Conservation (phyloP, 2,329 filamentous ascomycete species). For the Emergomyces pasteurianus region DNA sequence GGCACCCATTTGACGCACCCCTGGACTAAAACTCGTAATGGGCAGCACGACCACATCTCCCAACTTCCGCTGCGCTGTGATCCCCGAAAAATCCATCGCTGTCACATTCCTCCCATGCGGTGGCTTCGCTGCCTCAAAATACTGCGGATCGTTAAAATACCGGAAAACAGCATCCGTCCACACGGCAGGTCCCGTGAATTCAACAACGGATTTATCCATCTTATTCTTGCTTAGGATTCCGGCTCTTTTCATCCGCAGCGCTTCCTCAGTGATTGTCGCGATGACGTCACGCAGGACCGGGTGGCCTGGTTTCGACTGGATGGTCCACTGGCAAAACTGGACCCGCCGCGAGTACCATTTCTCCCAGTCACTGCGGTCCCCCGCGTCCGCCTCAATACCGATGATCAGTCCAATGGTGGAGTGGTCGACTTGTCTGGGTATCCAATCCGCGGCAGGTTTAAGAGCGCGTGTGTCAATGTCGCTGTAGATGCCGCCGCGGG, state of each 20-base stretch:
- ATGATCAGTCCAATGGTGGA: conserved; percentile 74
- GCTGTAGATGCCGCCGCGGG: conserved; percentile 71
- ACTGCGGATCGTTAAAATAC: conserved; percentile 85
- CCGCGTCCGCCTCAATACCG: conserved; percentile 92
- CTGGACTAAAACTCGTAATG: conserved; percentile 94
- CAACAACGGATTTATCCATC: conserved; percentile 64
- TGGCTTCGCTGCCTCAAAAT: conserved; percentile 59
- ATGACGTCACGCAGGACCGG: conserved; percentile 83
- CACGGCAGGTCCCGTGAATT: conserved; percentile 84
- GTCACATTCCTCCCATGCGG: conserved; percentile 62
- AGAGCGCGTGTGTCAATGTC: conserved; percentile 88
- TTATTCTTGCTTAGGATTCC: conserved; percentile 52
- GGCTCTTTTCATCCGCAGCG: conserved; percentile 57
- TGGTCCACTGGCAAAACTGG: conserved; percentile 99
- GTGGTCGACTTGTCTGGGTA: conserved; percentile 65
- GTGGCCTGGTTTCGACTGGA: conserved; percentile 89
- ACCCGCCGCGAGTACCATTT: conserved; percentile 94
- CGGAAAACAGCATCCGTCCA: conserved; percentile 91
- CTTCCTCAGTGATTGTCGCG: conserved; percentile 69
- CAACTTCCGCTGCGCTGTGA: conserved; percentile 69
- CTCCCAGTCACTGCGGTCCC: conserved; percentile 71
- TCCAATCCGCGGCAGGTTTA: conserved; percentile 74
- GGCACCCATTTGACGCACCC: conserved; percentile 85
- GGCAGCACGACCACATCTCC: conserved; percentile 89
- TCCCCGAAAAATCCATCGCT: conserved; percentile 80